Base-by-base conservation (phyloP, 257 asterid genomes). In the Solanum ossicruentum region DNA sequence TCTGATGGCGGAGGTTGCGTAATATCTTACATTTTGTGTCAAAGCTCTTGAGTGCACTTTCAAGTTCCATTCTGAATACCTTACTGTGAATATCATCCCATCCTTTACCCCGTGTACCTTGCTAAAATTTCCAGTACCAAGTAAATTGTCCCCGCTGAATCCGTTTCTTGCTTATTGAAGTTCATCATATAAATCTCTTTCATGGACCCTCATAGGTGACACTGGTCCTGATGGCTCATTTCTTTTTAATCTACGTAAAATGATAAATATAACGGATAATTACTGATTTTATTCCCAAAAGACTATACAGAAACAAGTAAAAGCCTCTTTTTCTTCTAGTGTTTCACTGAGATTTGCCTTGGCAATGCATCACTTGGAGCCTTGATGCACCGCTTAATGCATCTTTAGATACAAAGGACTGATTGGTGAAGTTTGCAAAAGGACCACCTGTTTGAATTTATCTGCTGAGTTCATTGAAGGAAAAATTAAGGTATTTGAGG, bases 1-100 rank as follows among this genome's bases (percentile, higher is more conserved):
- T 69, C 49, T 16, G 51, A 36, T 69, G 78, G 15, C 9, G 51
- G 4, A 69, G 78, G 78, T 8, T 69, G 78, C 9, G 16, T 17
- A 69, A 69, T 4, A 69, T 69, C 26, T 69, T 16, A 69, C 78
- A 69, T 36, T 69, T 26, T 17, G 26, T 6, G 6, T 81, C 84
- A 7, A 89, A 87, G 17, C 83, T 84, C 75, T 67, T 81, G 45
- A 70, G 55, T 23, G 88, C 82, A 5, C 55, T 86, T 85, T 85
- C 88, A 3, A 21, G n/a, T 55, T 86, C 86, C 70, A 72, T 3
- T 32, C 84, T 63, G 77, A 89, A 90, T 5, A 88, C 92, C 67
- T 88, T 8, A 86, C 54, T 0, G 89, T 89, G 0, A 85, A 28
- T 12, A 20, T 3, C 2, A 1, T 39, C 15, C 84, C 86, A 45